These are phyloP conservation scores for Penicillium bovifimosum DNA, from an alignment of 495 filamentous ascomycete genomes.

Conservation along the genomic window DNA sequence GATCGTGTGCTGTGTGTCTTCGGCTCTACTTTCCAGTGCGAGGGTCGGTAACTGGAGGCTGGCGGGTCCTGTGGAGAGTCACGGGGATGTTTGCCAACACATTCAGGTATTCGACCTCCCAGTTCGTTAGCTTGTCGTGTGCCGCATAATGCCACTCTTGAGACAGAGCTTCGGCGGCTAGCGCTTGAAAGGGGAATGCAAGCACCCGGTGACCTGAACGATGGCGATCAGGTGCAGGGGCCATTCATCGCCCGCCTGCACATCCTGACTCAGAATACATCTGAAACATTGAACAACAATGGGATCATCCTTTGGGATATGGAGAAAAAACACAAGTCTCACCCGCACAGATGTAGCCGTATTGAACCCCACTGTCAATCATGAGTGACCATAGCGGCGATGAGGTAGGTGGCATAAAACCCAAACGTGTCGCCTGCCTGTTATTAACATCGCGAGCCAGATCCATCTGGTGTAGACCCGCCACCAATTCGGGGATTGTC, in stretches of 20 bases:
- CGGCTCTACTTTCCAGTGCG: constrained; percentile 18
- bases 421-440: constrained; percentile 26
- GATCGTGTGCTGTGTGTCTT: constrained; percentile 26
- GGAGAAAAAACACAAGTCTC: constrained; percentile 44
- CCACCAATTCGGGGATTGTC: constrained; percentile 23
- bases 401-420: constrained; percentile 29
- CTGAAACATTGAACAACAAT: constrained; percentile 26
- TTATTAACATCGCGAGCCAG: constrained; percentile 25
- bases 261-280: constrained; percentile 28
- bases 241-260: constrained; percentile 18
- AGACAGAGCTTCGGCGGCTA: constrained; percentile 27
- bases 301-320: constrained; percentile 35
- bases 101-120: too few relatives aligned
- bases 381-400: constrained; percentile 43
- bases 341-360: constrained; percentile 42
- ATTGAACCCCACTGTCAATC: constrained; percentile 35
- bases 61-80: constrained; percentile 18
- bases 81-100: constrained; percentile 21
- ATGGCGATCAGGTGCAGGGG: constrained; percentile 38
- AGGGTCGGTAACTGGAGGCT: constrained; percentile 25
- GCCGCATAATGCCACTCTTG: constrained; percentile 30
- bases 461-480: constrained; percentile 17
- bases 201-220: constrained; percentile 43
- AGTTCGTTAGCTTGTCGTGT: too few relatives aligned
- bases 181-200: constrained; percentile 41